Base-by-base conservation (phyloP, 2,329 filamentous ascomycete genomes). In the Arthrobotrys pseudoclavata region DNA sequence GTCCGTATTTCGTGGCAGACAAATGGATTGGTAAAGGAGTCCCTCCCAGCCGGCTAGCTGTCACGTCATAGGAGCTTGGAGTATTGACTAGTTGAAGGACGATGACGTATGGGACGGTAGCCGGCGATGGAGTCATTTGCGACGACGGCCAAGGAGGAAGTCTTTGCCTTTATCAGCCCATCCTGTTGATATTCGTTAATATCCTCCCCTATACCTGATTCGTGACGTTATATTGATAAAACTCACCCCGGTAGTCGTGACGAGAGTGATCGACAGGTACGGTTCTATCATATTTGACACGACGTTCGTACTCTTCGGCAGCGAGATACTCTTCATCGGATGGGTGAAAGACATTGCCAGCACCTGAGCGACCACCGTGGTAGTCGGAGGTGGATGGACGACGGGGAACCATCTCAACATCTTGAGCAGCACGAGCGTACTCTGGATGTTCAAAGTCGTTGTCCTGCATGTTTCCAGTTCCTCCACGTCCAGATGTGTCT, bases 401-500 rank as follows among this genome's bases (percentile, higher is more conserved):
- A 79, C 89, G 87, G 52, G 86, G 83, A 76, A 88, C 12, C 57
- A 89, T 88, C 76, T 91, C 89, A 77, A 97, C 92, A 82, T 97
- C 94, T 84, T 98, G 95, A 48, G 90, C 90, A 68, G 89, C 87
- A 79, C 94, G 91, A 40, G 94, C 93, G 83, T 92, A 82, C 79
- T 88, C 87, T 7, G 89, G 87, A 79, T 85, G 89, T 48, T 86
- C 85, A 2, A 91, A 89, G 81, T 96, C 91, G 79, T 89, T 89
- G 82, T 91, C 90, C 57, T 91, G 90, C 91, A 97, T 97, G 86
- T 97, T 97, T 76, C 94, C 94, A 20, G 78, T 74, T 72, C 79
- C 78, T 61, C 79, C 74, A 68, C 74, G 78, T 45, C 78, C 79
- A 22, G 75, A 71, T 31, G 68, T 78, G 29, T 78, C 75, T 78